These are phyloP conservation scores for Spiraea crenata DNA, from an alignment of 331 rosid species.

Conservation along the genomic window DNA sequence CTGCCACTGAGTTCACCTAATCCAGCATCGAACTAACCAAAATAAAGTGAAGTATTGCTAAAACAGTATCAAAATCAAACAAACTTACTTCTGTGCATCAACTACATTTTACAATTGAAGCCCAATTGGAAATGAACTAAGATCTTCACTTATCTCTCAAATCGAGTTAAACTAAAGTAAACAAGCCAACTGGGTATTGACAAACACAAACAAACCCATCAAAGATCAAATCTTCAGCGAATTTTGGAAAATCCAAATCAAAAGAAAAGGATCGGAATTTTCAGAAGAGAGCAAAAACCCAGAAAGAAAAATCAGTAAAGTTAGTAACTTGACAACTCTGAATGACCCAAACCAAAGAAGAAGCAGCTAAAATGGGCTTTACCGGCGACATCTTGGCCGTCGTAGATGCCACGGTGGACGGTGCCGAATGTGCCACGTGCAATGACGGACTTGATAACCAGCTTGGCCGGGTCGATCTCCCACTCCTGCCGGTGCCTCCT, in stretches of 20 bases:
- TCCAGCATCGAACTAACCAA: slow-evolving; percentile 19
- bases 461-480: slow-evolving; percentile 96
- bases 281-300: not conserved
- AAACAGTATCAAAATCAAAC: slow-evolving; percentile 19
- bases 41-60: not conserved
- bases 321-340: not conserved
- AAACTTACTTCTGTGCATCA: slow-evolving; percentile 15
- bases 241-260: not conserved
- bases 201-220: not conserved
- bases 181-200: slow-evolving; percentile 5
- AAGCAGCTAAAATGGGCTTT: not conserved
- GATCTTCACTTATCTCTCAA: not conserved
- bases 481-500: slow-evolving; percentile 72
- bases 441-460: slow-evolving; percentile 70
- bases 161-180: slow-evolving; percentile 1
- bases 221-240: not conserved
- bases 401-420: slow-evolving; percentile 92
- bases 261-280: not conserved
- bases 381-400: slow-evolving; percentile 94
- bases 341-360: not conserved
- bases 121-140: slow-evolving; percentile 18
- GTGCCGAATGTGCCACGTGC: slow-evolving; percentile 96
- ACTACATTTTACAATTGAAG: slow-evolving; percentile 16
- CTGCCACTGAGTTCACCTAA: slow-evolving; percentile 22
- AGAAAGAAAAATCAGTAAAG: not conserved